phyloP scores from a whole-genome alignment of 2,329 filamentous ascomycete species.

The Aspergillus quadricinctus region DNA sequence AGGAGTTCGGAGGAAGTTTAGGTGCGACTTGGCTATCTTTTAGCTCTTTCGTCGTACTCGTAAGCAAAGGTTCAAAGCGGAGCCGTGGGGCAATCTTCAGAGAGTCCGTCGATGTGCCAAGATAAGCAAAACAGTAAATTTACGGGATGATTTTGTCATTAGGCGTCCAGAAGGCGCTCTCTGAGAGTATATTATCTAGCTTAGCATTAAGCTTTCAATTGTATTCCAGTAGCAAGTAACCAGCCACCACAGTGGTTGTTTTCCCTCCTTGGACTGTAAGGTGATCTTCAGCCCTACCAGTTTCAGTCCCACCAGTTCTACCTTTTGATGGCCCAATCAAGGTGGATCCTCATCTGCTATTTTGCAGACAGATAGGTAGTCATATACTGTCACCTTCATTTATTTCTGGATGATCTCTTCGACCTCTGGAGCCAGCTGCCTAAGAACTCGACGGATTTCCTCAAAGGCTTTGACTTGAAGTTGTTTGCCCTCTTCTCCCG shows the following conservation, averaged over 20 bases:
- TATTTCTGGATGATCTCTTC: constrained; percentile 7
- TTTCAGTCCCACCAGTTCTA: background rate
- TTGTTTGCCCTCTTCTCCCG: constrained; percentile 29
- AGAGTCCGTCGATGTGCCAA: constrained; percentile 10
- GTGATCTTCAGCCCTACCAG: constrained; percentile 5
- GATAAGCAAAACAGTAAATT: background rate
- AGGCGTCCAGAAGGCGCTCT: background rate
- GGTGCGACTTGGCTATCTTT: constrained; percentile 1
- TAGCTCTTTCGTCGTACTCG: background rate
- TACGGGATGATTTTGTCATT: background rate
- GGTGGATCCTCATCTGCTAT: background rate
- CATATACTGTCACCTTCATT: background rate
- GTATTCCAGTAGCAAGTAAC: background rate
- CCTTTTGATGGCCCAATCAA: background rate
- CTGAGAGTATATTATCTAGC: background rate
- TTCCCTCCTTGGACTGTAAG: background rate
- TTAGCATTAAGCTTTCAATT: background rate
- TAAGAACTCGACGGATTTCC: constrained; percentile 36
- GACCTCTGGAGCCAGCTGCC: constrained; percentile 20
- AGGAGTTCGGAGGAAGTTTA: constrained; percentile 1
- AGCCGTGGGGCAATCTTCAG: constrained; percentile 23
- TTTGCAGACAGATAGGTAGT: background rate
- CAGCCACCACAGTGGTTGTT: background rate
- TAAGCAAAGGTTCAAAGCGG: constrained; percentile 12
- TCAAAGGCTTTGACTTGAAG: constrained; percentile 38